Evolutionary conservation across 192 early-diverging fungal species (phyloP).

Genomic region (Umbelopsis sp.): DNA sequence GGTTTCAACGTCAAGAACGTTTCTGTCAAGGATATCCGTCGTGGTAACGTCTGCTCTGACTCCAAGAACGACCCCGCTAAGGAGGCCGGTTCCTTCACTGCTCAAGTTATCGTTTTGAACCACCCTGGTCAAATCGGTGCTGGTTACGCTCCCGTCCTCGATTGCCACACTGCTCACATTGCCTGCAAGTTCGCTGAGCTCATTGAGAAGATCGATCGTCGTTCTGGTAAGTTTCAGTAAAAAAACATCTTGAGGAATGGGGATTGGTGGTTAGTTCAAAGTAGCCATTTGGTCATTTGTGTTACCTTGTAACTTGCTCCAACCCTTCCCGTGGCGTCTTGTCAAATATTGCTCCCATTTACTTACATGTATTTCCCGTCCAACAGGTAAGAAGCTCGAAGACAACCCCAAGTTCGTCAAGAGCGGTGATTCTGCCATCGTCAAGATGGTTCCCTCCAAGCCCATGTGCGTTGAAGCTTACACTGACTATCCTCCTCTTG

Average conservation of each 20-base stretch:
- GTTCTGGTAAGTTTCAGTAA: constrained; percentile 62
- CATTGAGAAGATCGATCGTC: constrained; percentile 92
- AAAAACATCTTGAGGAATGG: too few species aligned
- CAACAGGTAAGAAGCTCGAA: constrained; percentile 70
- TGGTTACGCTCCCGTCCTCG: constrained; percentile 92
- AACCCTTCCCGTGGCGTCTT: background rate
- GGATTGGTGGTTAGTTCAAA: too few species aligned
- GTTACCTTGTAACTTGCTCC: background rate
- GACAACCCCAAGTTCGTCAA: constrained; percentile 94
- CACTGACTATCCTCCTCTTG: constrained; percentile 91
- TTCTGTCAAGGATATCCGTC: constrained; percentile 96
- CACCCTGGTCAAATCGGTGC: constrained; percentile 92
- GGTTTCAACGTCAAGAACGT: constrained; percentile 99
- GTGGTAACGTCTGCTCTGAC: constrained; percentile 95
- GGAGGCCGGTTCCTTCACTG: constrained; percentile 82
- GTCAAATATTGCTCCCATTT: background rate
- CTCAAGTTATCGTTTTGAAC: constrained; percentile 95
- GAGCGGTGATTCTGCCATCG: constrained; percentile 93
- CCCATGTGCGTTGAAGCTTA: constrained; percentile 96
- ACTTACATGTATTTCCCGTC: background rate
- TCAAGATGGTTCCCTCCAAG: constrained; percentile 94
- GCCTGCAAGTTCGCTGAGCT: constrained; percentile 95
- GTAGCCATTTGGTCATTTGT: too few species aligned
- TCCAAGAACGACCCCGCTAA: constrained; percentile 96
- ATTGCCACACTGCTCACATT: constrained; percentile 97